Evolutionary conservation across 2,329 filamentous ascomycete species (phyloP), one percentile per base, ranked within the genome.

Genomic region (Onygena corvina): DNA sequence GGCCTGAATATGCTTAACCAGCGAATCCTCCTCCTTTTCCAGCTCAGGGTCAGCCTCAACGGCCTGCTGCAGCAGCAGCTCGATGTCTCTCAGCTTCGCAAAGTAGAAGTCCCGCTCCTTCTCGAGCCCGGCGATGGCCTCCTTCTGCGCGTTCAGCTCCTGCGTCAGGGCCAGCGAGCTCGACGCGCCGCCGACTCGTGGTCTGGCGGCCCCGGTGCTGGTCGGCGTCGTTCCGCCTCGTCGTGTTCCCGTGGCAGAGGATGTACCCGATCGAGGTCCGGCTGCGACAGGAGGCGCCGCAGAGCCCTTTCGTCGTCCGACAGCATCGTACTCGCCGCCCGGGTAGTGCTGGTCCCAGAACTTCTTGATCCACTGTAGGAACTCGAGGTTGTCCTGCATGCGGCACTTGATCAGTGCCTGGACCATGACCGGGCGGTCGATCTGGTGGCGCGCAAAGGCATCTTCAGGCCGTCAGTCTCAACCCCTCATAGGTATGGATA

Each of bases 321-420:
- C 77, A 8, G 92, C 87, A 65, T 98, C 92, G 73, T 98, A 98
- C 56, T 96, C 92, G 61, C 92, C 88, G 52, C 92, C 92, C 5
- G 92, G 92, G 70, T 86, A 98, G 75, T 95, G 88, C 65, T 95
- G 86, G 63, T 98, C 92, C 92, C 92, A 98, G 74, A 88, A 95
- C 59, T 78, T 76, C 78, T 98, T 98, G 52, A 83, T 83, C 84
- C 88, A 98, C 72, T 98, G 92, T 53, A 98, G 76, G 67, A 98
- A 98, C 65, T 96, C 92, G 60, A 98, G 84, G 73, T 98, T 98
- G 70, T 98, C 92, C 76, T 98, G 92, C 90, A 98, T 98, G 76
- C 94, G 95, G 76, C 92, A 98, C 70, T 96, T 98, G 61, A 92
- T 80, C 52, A 98, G 81, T 51, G 77, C 75, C 67, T 94, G 81